Evolutionary conservation across 2,329 filamentous ascomycete species (phyloP).

Genomic region (Teratosphaeria epicoccoides): DNA sequence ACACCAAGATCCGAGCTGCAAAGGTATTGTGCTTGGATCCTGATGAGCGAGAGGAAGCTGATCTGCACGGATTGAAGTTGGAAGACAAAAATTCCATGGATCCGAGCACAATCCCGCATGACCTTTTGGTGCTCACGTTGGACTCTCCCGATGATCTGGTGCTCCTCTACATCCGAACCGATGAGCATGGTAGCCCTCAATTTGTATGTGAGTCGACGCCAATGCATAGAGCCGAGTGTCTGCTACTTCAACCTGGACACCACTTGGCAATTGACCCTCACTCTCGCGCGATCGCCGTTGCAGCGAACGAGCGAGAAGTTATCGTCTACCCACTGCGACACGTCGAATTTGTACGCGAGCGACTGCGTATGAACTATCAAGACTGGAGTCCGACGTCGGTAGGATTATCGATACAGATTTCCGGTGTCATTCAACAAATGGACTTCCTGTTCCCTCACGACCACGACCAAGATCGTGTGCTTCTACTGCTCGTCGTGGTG

Average conservation of each 20-base stretch:
- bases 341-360: constrained; percentile 39
- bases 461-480: constrained; percentile 54
- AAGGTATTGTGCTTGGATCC: constrained; percentile 38
- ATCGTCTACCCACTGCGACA: constrained; percentile 60
- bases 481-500: constrained; percentile 57
- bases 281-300: constrained; percentile 53
- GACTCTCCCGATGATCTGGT: constrained; percentile 57
- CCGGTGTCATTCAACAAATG: constrained; percentile 72
- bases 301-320: constrained; percentile 59
- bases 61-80: constrained; percentile 18
- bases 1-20: constrained; percentile 66
- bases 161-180: constrained; percentile 58
- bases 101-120: constrained; percentile 47
- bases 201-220: constrained; percentile 53
- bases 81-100: constrained; percentile 7
- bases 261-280: constrained; percentile 69
- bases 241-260: constrained; percentile 47
- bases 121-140: constrained; percentile 67
- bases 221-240: constrained; percentile 45
- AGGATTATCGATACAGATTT: constrained; percentile 39
- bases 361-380: constrained; percentile 37
- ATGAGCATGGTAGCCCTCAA: constrained; percentile 36
- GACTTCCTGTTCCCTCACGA: constrained; percentile 68
- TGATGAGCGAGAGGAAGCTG: constrained; percentile 42
- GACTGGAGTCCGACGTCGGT: constrained; percentile 50